Evolutionary conservation across 139 green algal genomes (phyloP).

Genomic region (Tetraselmis striata): DNA sequence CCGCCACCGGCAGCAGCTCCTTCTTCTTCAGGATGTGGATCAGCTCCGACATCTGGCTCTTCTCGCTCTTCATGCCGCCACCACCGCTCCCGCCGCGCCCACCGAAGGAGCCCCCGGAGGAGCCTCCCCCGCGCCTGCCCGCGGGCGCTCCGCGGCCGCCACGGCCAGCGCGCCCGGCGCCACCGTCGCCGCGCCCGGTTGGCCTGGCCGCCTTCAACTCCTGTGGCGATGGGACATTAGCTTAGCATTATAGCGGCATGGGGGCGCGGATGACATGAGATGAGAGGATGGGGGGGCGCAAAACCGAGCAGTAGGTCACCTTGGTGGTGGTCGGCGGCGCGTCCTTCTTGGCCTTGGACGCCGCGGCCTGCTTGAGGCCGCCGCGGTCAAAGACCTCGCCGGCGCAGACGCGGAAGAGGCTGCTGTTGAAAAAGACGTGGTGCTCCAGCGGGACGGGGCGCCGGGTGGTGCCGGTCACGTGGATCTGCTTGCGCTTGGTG

Average conservation of each 20-base stretch:
- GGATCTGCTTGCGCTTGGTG: slow-evolving; percentile 82
- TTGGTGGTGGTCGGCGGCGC: neutral
- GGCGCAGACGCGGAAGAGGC: slow-evolving; percentile 70
- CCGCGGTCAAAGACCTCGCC: slow-evolving; percentile 20
- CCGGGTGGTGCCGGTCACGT: slow-evolving; percentile 80
- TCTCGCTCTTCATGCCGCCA: slow-evolving; percentile 37
- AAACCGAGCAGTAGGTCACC: no score
- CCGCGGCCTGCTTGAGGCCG: neutral
- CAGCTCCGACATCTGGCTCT: slow-evolving; percentile 55
- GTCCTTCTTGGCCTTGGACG: neutral
- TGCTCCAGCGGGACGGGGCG: slow-evolving; percentile 93
- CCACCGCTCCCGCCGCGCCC: slow-evolving; percentile 3
- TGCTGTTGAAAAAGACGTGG: slow-evolving; percentile 74
- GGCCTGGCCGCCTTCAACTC: slow-evolving; percentile 41
- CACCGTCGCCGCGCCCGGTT: slow-evolving; percentile 35
- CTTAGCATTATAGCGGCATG: neutral
- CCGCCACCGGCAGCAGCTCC: slow-evolving; percentile 67
- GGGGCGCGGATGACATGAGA: neutral
- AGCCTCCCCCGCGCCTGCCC: slow-evolving; percentile 16
- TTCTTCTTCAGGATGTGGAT: slow-evolving; percentile 59
- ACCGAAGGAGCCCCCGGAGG: slow-evolving; percentile 11
- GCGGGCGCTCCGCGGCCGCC: slow-evolving; percentile 13
- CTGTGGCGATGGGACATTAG: no score
- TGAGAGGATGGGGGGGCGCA: no score
- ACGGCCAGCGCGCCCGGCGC: neutral